phyloP scores from a whole-genome alignment of 2,329 filamentous ascomycete genomes.

The Cladorrhinum sp. region DNA sequence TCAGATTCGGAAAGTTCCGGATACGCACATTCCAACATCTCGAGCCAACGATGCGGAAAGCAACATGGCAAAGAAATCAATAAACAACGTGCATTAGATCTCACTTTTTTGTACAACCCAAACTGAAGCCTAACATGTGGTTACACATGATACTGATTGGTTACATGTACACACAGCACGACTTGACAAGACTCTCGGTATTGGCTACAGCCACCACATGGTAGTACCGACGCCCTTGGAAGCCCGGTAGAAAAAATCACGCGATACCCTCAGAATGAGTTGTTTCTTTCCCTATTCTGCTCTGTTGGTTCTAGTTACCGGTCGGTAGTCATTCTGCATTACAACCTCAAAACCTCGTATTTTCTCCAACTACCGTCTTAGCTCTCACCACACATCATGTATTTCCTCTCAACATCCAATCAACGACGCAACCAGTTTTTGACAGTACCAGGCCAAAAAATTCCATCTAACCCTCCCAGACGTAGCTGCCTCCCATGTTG shows the following conservation, averaged over 20 bases:
- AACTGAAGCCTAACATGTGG: too few species aligned
- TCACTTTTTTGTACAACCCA: too few species aligned
- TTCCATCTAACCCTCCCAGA: slow-evolving; percentile 28
- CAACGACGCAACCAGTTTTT: not conserved
- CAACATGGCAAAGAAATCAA: too few species aligned
- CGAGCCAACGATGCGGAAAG: too few species aligned
- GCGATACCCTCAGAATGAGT: not conserved
- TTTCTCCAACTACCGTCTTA: not conserved
- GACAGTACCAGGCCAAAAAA: not conserved
- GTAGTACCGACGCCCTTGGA: too few species aligned
- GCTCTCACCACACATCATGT: not conserved
- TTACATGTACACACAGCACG: too few species aligned
- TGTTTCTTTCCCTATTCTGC: not conserved
- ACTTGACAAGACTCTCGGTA: too few species aligned
- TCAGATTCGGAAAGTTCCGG: too few species aligned
- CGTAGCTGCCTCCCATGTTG: slow-evolving; percentile 33
- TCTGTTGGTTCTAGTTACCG: not conserved
- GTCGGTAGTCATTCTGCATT: not conserved
- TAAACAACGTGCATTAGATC: too few species aligned
- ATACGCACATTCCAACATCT: too few species aligned
- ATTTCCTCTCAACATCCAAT: not conserved
- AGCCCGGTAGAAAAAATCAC: not conserved
- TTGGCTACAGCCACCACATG: too few species aligned
- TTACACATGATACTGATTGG: too few species aligned
- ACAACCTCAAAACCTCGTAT: not conserved